Evolutionary conservation across 306 rosid species (phyloP).

Genomic region (Ormosia semicastrata): DNA sequence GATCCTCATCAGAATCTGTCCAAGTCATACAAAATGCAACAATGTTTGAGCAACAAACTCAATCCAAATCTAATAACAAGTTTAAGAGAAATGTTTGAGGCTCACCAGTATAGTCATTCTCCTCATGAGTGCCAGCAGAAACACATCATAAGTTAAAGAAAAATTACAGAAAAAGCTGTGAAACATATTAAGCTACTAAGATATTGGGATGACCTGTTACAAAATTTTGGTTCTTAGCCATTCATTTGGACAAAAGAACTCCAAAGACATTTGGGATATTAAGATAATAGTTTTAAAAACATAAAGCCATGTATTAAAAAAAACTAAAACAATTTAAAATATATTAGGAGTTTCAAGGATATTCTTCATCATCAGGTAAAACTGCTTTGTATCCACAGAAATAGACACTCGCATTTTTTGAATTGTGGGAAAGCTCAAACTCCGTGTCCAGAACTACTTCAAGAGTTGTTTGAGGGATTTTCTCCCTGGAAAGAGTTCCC

Average conservation of each 20-base stretch:
- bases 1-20: slow-evolving; percentile 44
- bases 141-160: slow-evolving; percentile 47
- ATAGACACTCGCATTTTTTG: slow-evolving; percentile 62
- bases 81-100: not conserved
- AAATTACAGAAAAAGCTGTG: not conserved
- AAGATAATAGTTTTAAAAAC: not conserved
- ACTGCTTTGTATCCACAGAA: slow-evolving; percentile 66
- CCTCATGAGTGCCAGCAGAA: slow-evolving; percentile 43
- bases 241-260: not conserved
- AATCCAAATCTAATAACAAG: not conserved
- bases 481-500: slow-evolving; percentile 61
- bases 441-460: slow-evolving; percentile 81
- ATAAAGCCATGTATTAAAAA: not conserved
- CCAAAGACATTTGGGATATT: not conserved
- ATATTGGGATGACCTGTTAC: not conserved
- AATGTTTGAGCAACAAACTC: not conserved
- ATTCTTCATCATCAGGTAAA: slow-evolving; percentile 40
- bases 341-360: slow-evolving; percentile 48
- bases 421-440: slow-evolving; percentile 81
- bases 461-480: slow-evolving; percentile 65
- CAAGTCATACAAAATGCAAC: not conserved
- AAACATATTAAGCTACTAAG: not conserved
- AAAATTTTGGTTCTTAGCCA: not conserved
- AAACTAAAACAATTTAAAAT: not conserved
- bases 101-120: slow-evolving; percentile 44